Evolutionary conservation across 805 yeast genomes (phyloP).

Genomic region (Candida namnaoensis): DNA sequence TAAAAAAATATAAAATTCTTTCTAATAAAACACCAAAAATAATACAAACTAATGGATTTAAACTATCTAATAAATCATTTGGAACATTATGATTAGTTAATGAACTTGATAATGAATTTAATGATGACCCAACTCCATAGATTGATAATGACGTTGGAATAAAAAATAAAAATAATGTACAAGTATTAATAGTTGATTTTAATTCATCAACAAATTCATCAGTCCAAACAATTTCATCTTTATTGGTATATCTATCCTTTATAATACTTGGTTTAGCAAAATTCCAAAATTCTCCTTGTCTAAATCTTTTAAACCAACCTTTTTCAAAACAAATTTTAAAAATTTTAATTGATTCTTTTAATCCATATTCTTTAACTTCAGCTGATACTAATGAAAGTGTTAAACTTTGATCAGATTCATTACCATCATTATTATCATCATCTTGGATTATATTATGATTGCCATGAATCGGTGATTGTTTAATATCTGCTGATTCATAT

Average conservation of each 20-base stretch:
- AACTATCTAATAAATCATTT: slow-evolving; percentile 19
- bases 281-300: slow-evolving; percentile 32
- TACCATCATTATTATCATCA: slow-evolving; percentile 20
- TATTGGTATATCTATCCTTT: slow-evolving; percentile 30
- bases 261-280: slow-evolving; percentile 37
- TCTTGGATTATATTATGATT: slow-evolving; percentile 9
- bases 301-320: slow-evolving; percentile 30
- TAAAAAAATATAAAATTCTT: slow-evolving; percentile 32
- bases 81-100: slow-evolving; percentile 37
- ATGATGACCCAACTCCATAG: slow-evolving; percentile 1
- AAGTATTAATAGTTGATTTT: slow-evolving; percentile 51
- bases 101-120: slow-evolving; percentile 43
- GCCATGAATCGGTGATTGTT: no score
- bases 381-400: no score
- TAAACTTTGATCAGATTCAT: no score
- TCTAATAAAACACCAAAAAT: slow-evolving; percentile 41
- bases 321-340: slow-evolving; percentile 28
- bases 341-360: slow-evolving; percentile 30
- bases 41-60: slow-evolving; percentile 44
- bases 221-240: slow-evolving; percentile 31
- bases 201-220: slow-evolving; percentile 55
- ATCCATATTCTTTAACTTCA: slow-evolving; percentile 34
- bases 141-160: slow-evolving; percentile 39
- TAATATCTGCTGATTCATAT: no score
- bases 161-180: slow-evolving; percentile 30